These are phyloP conservation scores for Trypanosoma lewisi DNA, from an alignment of 208 protist genomes.

Conservation along the genomic window DNA sequence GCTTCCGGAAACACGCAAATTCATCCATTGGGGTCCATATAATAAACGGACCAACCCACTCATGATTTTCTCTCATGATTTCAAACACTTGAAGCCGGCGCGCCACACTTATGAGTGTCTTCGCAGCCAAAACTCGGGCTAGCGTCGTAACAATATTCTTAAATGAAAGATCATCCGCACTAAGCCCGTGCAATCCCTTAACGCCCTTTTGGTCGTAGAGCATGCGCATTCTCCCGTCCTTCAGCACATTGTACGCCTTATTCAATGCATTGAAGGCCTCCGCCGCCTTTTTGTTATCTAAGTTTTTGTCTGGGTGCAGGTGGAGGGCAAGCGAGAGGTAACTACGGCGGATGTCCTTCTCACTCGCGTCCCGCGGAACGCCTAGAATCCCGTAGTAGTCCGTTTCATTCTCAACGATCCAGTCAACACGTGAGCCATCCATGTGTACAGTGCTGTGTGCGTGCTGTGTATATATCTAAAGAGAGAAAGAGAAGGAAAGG, in stretches of 20 bases:
- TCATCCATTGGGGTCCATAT: neutral
- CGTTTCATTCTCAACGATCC: conserved; percentile 31
- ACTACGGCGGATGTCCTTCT: conserved; percentile 30
- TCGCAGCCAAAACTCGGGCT: neutral
- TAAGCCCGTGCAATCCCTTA: conserved; percentile 10
- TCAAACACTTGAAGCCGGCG: neutral
- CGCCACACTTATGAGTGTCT: conserved; percentile 5
- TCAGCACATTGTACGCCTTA: conserved; percentile 93
- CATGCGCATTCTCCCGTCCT: conserved; percentile 73
- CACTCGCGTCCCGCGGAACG: conserved; percentile 23
- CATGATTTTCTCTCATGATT: conserved; percentile 2
- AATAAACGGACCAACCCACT: conserved; percentile 6
- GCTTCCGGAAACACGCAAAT: conserved; percentile 1
- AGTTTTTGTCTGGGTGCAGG: conserved; percentile 66
- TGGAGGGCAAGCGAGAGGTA: conserved; percentile 46
- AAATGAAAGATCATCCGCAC: conserved; percentile 1
- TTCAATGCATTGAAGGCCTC: conserved; percentile 60
- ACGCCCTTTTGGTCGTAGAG: conserved; percentile 85
- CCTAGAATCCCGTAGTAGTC: conserved; percentile 40
- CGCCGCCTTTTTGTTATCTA: conserved; percentile 35
- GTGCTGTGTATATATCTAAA: neutral
- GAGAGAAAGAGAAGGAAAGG: no score
- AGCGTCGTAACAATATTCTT: neutral
- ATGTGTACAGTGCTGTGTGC: neutral
- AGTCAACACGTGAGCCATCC: conserved; percentile 20